Percentiles rank a stretch among this genome's conserved stretches.
These are phyloP conservation scores for Yueomyces sp. DNA, from an alignment of 805 yeast species.

Conservation along the genomic window DNA sequence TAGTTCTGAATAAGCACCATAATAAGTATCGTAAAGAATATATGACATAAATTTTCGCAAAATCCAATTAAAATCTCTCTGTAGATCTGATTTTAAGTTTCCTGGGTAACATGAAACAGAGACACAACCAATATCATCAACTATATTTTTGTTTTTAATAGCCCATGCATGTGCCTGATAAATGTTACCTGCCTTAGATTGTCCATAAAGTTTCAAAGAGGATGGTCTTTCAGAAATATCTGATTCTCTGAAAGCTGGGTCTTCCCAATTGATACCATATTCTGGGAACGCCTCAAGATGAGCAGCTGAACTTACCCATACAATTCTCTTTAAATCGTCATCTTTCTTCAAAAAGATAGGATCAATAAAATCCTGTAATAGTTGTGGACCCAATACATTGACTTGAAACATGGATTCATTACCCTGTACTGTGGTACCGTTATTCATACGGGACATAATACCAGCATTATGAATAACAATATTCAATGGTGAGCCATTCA, in stretches of 20 bases:
- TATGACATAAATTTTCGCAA: constrained; percentile 1
- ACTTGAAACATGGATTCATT: constrained; percentile 26
- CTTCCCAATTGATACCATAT: constrained; percentile 23
- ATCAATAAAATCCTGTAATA: constrained; percentile 26
- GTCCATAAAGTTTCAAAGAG: constrained; percentile 19
- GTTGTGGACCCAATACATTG: constrained; percentile 27
- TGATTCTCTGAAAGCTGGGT: constrained; percentile 15
- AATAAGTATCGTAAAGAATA: constrained; percentile 9
- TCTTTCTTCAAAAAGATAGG: constrained; percentile 25
- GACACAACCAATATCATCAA: constrained; percentile 16
- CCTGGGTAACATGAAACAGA: constrained; percentile 27
- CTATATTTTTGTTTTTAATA: constrained; percentile 10
- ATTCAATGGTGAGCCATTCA: constrained; percentile 13
- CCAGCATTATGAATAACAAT: constrained; percentile 28
- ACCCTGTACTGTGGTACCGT: constrained; percentile 22
- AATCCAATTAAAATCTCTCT: constrained; percentile 11
- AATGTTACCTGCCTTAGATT: constrained; percentile 25
- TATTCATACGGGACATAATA: constrained; percentile 20
- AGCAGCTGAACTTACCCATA: constrained; percentile 29
- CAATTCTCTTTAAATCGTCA: constrained; percentile 21
- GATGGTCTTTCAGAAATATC: constrained; percentile 8
- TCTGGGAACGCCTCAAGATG: constrained; percentile 17
- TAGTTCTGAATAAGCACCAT: constrained; percentile 27
- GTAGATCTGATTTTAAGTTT: constrained; percentile 18
- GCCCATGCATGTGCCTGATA: constrained; percentile 26